Conservation (phyloP, 2,329 filamentous ascomycete genomes). For the Stemphylium vesicarium region DNA sequence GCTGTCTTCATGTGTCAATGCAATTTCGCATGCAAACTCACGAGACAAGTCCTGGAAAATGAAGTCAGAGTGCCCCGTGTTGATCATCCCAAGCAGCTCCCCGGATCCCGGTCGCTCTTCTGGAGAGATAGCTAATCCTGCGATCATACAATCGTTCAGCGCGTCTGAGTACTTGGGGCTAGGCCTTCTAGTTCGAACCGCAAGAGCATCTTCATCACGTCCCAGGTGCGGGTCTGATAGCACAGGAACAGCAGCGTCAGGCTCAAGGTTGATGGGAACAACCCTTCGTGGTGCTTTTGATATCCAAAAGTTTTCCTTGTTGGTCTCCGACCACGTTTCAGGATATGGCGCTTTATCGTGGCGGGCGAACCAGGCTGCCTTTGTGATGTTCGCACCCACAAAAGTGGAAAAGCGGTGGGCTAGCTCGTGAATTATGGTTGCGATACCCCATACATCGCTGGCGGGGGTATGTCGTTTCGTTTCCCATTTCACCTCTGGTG, state of each 20-base stretch:
- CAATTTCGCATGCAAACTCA: neutral
- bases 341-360: neutral
- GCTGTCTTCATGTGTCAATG: neutral
- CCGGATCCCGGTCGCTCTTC: slow-evolving; percentile 13
- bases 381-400: slow-evolving; percentile 7
- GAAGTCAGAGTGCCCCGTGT: neutral
- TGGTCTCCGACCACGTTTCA: neutral
- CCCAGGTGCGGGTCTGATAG: neutral
- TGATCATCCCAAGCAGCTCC: neutral
- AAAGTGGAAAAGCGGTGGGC: slow-evolving; percentile 25
- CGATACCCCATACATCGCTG: slow-evolving; percentile 37
- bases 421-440: slow-evolving; percentile 32
- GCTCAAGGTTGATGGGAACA: slow-evolving; percentile 19
- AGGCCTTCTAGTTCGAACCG: slow-evolving; percentile 7
- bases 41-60: neutral
- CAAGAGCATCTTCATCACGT: neutral
- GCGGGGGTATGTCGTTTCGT: slow-evolving; percentile 11
- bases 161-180: slow-evolving; percentile 23
- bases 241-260: neutral
- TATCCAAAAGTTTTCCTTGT: slow-evolving; percentile 14
- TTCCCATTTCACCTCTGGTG: slow-evolving; percentile 31
- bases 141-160: slow-evolving; percentile 24
- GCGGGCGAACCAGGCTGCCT: neutral
- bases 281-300: slow-evolving; percentile 14
- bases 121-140: slow-evolving; percentile 16